phyloP scores from a whole-genome alignment of 176 grass and related monocot genomes.

The Triticum urartu region DNA sequence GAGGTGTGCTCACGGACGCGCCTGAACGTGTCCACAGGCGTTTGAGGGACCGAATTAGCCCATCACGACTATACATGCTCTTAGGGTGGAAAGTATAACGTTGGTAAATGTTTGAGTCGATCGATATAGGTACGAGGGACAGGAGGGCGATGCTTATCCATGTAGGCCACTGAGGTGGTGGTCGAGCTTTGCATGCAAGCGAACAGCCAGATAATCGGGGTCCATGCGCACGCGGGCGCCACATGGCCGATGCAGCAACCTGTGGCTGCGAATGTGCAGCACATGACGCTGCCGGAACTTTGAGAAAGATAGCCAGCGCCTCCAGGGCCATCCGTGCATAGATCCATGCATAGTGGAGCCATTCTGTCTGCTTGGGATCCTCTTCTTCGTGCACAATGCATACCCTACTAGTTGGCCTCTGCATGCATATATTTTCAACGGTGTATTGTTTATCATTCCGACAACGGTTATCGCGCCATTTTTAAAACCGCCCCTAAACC shows the following conservation, averaged over 20 bases:
- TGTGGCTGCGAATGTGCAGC: slow-evolving; percentile 23
- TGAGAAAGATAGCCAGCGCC: slow-evolving; percentile 27
- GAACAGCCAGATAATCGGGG: not conserved
- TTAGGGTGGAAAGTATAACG: not conserved
- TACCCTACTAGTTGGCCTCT: not conserved
- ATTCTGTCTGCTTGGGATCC: not conserved
- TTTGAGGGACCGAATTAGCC: too few species aligned
- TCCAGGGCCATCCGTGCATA: slow-evolving; percentile 27
- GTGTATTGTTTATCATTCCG: too few species aligned
- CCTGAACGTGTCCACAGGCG: too few species aligned
- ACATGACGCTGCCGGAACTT: slow-evolving; percentile 40
- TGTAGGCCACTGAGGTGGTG: not conserved
- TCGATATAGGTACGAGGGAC: not conserved
- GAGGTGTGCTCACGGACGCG: too few species aligned
- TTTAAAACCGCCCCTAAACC: too few species aligned
- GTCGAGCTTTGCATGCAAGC: not conserved
- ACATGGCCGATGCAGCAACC: slow-evolving; percentile 44
- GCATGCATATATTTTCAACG: not conserved
- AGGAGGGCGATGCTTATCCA: slow-evolving; percentile 5
- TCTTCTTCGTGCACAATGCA: not conserved
- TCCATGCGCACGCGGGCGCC: slow-evolving; percentile 31
- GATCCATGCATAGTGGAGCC: not conserved
- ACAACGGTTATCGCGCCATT: too few species aligned
- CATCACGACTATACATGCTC: too few species aligned
- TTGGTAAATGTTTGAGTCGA: not conserved